A percentile compares a stretch with the other conserved stretches of the same genome.
Conservation (phyloP, 1,139 yeast species). For the Geotrichum carabidarum region DNA sequence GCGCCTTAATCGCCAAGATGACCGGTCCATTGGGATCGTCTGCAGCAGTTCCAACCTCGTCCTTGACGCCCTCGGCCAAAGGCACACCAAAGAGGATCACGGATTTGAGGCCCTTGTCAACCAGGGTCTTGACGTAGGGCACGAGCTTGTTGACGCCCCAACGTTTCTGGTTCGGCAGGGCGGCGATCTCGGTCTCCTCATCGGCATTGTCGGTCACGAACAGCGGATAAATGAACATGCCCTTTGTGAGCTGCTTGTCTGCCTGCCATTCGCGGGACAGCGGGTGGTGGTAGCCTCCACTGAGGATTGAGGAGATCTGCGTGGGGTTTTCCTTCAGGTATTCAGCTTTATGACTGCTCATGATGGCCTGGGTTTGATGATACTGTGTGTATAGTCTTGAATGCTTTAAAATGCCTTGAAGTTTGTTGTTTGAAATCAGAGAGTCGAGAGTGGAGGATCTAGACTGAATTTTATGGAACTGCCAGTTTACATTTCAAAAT, state of each 20-base stretch:
- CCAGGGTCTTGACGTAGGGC: conserved; percentile 64
- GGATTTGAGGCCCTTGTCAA: conserved; percentile 74
- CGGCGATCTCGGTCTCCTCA: conserved; percentile 66
- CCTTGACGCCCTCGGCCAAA: conserved; percentile 66
- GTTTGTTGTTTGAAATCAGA: too few relatives aligned
- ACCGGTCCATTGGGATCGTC: conserved; percentile 98
- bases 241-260: conserved; percentile 70
- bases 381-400: not conserved
- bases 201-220: conserved; percentile 79
- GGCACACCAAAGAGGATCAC: conserved; percentile 94
- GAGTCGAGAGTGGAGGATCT: too few relatives aligned
- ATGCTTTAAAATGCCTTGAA: not conserved
- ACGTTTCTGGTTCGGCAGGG: conserved; percentile 84
- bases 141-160: conserved; percentile 77
- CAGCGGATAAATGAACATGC: conserved; percentile 89
- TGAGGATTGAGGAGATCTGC: conserved; percentile 68
- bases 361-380: too few relatives aligned
- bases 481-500: too few relatives aligned
- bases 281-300: conserved; percentile 94
- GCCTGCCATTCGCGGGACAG: conserved; percentile 87
- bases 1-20: conserved; percentile 64
- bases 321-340: conserved; percentile 43
- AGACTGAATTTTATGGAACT: too few relatives aligned
- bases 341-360: conserved; percentile 22
- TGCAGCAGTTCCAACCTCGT: conserved; percentile 78